Percentiles rank a stretch among this genome's conserved stretches.
Conservation (phyloP, 1,284 basidiomycete species). For the Cryptococcus hybrid region DNA sequence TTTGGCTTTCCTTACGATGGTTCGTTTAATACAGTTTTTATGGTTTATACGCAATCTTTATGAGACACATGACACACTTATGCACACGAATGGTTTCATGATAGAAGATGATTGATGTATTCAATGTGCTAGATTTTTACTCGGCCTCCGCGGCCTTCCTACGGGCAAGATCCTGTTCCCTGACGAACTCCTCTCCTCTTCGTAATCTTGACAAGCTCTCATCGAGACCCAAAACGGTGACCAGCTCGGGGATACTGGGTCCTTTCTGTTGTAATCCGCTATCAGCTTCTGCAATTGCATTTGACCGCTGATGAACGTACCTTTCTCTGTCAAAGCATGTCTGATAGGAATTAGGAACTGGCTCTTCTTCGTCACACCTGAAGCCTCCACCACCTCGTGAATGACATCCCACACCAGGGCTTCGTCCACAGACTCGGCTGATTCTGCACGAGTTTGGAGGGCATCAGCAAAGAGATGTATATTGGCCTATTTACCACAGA, state of each 20-base stretch:
- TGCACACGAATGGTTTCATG: background rate
- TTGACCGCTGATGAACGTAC: constrained; percentile 50
- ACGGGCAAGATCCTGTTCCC: background rate
- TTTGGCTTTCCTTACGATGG: background rate
- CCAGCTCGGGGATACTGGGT: constrained; percentile 13
- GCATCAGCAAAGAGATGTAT: constrained; percentile 21
- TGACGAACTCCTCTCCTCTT: constrained; percentile 9
- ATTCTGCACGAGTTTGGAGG: constrained; percentile 2
- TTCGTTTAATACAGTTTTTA: background rate
- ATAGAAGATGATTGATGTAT: too few relatives aligned
- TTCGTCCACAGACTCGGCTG: constrained; percentile 7
- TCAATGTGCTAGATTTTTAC: too few relatives aligned
- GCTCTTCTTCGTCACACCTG: constrained; percentile 54
- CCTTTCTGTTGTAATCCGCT: constrained; percentile 5
- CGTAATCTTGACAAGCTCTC: constrained; percentile 10
- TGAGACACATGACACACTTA: background rate
- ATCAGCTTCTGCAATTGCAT: background rate
- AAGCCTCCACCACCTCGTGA: constrained; percentile 52
- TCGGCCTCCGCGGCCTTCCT: background rate
- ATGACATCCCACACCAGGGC: constrained; percentile 52
- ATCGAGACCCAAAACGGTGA: constrained; percentile 11
- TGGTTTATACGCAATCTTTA: background rate
- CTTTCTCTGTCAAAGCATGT: constrained; percentile 76
- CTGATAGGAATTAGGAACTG: constrained; percentile 68
- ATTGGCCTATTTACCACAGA: constrained; percentile 6